Percentiles rank a stretch among this genome's conserved stretches.
These are phyloP conservation scores for Cymbidium sinense DNA, from an alignment of 106 monocot genomes.

Conservation along the genomic window DNA sequence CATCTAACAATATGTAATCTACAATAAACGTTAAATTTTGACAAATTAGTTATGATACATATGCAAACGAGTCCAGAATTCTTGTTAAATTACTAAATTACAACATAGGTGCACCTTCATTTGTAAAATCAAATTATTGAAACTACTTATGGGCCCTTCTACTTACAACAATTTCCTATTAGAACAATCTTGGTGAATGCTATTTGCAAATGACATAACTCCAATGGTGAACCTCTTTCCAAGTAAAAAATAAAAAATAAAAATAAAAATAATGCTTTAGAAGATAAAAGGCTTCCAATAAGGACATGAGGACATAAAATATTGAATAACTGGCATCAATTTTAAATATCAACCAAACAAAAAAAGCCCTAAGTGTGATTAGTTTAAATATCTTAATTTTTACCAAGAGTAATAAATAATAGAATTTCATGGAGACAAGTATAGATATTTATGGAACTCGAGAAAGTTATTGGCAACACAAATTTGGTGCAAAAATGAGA, in stretches of 20 bases:
- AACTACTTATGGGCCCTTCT: not conserved
- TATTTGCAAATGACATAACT: not conserved
- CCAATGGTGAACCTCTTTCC: not conserved
- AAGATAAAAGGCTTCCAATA: not conserved
- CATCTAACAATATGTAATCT: conserved; percentile 59
- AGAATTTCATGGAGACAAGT: not conserved
- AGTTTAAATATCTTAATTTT: too few species aligned
- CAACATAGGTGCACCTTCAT: not conserved
- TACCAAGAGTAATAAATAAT: too few species aligned
- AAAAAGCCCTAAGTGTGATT: too few species aligned
- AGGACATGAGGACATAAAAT: not conserved
- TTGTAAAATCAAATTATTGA: not conserved
- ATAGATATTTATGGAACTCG: not conserved
- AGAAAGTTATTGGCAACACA: not conserved
- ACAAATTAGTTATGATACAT: not conserved
- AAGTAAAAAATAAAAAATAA: not conserved
- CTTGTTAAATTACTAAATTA: not conserved
- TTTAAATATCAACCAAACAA: too few species aligned
- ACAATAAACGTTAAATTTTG: not conserved
- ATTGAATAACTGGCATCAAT: not conserved
- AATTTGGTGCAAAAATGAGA: not conserved
- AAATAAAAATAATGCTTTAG: not conserved
- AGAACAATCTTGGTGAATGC: not conserved
- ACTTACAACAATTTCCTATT: not conserved
- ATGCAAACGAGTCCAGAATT: not conserved